phyloP scores from a whole-genome alignment of 805 yeast genomes.

The Spathaspora hagerdaliae region DNA sequence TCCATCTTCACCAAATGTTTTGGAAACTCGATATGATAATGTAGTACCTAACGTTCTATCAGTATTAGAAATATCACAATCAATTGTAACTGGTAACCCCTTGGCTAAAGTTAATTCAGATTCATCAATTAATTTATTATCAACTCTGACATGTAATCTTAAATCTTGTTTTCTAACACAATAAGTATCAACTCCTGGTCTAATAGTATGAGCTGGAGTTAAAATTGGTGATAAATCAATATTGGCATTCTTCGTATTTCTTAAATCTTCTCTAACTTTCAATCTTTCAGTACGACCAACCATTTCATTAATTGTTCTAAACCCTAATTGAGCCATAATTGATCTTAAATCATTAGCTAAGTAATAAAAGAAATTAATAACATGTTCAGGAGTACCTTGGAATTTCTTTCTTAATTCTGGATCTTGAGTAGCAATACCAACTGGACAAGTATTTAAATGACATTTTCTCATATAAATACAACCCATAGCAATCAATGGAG shows the following conservation, averaged over 20 bases:
- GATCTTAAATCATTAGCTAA: slow-evolving; percentile 87
- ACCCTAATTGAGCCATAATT: slow-evolving; percentile 93
- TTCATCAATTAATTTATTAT: slow-evolving; percentile 93
- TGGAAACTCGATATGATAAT: slow-evolving; percentile 87
- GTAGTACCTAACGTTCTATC: slow-evolving; percentile 97
- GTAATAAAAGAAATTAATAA: slow-evolving; percentile 94
- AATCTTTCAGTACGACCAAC: slow-evolving; percentile 94
- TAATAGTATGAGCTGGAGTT: slow-evolving; percentile 93
- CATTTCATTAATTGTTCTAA: slow-evolving; percentile 95
- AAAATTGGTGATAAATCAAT: slow-evolving; percentile 88
- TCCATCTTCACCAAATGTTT: slow-evolving; percentile 88
- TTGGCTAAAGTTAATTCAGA: slow-evolving; percentile 91
- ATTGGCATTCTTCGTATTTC: slow-evolving; percentile 86
- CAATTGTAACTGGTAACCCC: slow-evolving; percentile 94
- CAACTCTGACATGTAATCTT: slow-evolving; percentile 85
- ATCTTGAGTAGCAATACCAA: slow-evolving; percentile 98
- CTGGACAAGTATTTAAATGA: slow-evolving; percentile 92
- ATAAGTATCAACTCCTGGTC: slow-evolving; percentile 95
- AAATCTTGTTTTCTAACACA: slow-evolving; percentile 93
- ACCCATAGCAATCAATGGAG: slow-evolving; percentile 96
- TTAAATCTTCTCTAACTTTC: slow-evolving; percentile 75
- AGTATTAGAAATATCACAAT: slow-evolving; percentile 89
- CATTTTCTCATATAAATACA: slow-evolving; percentile 91
- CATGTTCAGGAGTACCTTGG: slow-evolving; percentile 97
- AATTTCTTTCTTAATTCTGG: slow-evolving; percentile 90